phyloP scores from a whole-genome alignment of 78 protist genomes.

The Guillardia theta region DNA sequence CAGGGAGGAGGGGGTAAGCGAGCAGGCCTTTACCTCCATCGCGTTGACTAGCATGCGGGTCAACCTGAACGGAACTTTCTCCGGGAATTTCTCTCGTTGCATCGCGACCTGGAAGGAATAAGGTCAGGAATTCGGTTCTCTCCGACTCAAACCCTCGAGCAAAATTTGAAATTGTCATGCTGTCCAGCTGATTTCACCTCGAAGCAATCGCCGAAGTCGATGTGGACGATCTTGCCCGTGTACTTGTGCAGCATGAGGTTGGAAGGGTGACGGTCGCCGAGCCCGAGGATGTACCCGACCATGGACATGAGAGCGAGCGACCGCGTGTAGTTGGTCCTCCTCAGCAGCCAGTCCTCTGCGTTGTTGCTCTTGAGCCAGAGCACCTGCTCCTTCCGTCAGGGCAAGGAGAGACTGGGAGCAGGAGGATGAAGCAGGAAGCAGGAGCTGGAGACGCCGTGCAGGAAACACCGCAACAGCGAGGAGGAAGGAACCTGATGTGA shows the following conservation, averaged over 20 bases:
- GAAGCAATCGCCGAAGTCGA: conserved; percentile 98
- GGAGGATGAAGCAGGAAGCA: not conserved
- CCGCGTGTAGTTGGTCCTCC: conserved; percentile 79
- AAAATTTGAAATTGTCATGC: too few relatives aligned
- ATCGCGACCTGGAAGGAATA: conserved; percentile 76
- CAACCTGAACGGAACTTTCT: conserved; percentile 97
- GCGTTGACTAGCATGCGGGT: conserved; percentile 98
- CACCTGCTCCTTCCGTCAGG: not conserved
- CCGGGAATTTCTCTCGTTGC: conserved; percentile 96
- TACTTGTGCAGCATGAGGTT: conserved; percentile 93
- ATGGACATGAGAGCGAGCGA: not conserved
- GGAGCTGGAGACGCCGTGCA: not conserved
- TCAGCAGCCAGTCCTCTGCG: conserved; percentile 85
- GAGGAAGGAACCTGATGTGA: conserved; percentile 37
- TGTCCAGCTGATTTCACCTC: too few relatives aligned
- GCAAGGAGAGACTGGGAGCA: not conserved
- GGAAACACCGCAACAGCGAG: not conserved
- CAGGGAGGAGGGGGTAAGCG: not conserved
- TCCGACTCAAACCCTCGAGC: too few relatives aligned
- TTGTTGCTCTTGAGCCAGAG: conserved; percentile 67
- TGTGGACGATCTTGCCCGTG: conserved; percentile 92
- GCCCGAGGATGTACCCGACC: conserved; percentile 68
- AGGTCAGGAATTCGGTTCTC: too few relatives aligned
- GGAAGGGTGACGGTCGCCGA: conserved; percentile 85
- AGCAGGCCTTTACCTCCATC: conserved; percentile 90